A percentile compares a stretch with the other conserved stretches of the same genome.
Conservation (phyloP, 148 eudicot species). For the Camellia lanceoleosa region DNA sequence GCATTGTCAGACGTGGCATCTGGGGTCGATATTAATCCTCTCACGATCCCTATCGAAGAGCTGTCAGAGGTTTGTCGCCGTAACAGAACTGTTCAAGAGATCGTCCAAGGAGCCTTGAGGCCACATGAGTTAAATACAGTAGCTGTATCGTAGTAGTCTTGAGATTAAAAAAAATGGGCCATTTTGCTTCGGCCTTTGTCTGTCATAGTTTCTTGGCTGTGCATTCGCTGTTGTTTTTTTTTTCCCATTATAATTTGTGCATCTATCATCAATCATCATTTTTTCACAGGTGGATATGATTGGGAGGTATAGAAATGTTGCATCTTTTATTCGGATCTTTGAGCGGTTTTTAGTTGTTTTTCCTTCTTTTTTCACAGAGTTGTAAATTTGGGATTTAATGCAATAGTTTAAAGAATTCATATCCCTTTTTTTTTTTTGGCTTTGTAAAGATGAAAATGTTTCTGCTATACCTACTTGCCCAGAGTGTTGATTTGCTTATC, state of each 20-base stretch:
- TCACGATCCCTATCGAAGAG: conserved; percentile 80
- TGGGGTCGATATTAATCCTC: conserved; percentile 47
- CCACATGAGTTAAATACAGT: conserved; percentile 66
- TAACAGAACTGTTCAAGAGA: conserved; percentile 90
- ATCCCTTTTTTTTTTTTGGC: too few species aligned
- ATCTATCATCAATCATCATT: conserved; percentile 22
- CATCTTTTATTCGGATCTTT: conserved; percentile 3
- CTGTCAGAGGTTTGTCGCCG: conserved; percentile 97
- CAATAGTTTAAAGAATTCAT: neutral
- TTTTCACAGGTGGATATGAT: conserved; percentile 22
- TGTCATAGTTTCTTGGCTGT: conserved; percentile 12
- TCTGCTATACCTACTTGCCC: too few species aligned
- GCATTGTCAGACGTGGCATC: conserved; percentile 81
- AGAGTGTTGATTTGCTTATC: too few species aligned
- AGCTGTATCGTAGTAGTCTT: conserved; percentile 28
- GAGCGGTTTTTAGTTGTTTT: neutral
- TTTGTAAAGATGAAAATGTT: too few species aligned
- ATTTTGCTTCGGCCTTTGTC: conserved; percentile 25
- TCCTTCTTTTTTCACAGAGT: neutral
- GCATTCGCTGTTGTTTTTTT: neutral
- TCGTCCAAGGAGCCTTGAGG: conserved; percentile 92
- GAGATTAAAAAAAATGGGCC: conserved; percentile 16
- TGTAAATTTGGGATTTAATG: conserved; percentile 27
- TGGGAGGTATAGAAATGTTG: conserved; percentile 25
- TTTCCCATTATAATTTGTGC: conserved; percentile 12